Conservation (phyloP, 2,329 filamentous ascomycete genomes). For the Fonsecaea erecta region DNA sequence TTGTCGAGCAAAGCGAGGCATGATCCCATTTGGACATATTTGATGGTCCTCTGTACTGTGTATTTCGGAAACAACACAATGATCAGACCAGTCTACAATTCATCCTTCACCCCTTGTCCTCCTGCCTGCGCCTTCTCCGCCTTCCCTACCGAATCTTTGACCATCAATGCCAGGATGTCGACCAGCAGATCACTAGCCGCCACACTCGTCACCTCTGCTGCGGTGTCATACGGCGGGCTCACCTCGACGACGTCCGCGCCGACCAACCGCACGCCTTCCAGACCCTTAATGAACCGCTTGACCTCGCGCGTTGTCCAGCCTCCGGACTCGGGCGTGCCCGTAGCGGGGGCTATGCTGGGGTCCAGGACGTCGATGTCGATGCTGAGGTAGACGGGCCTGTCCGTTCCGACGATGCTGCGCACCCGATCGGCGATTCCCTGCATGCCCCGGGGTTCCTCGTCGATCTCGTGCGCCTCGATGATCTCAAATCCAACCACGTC, state of each 20-base stretch:
- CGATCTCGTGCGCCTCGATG: constrained; percentile 73
- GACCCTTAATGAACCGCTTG: constrained; percentile 36
- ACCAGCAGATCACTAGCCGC: constrained; percentile 42
- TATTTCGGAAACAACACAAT: not conserved
- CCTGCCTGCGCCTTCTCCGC: not conserved
- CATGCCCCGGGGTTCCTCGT: constrained; percentile 66
- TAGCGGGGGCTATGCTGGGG: constrained; percentile 43
- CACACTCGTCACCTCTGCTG: constrained; percentile 39
- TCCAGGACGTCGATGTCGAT: constrained; percentile 45
- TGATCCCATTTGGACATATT: not conserved
- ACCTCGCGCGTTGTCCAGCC: constrained; percentile 40
- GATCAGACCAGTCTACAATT: constrained; percentile 13
- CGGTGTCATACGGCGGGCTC: constrained; percentile 37
- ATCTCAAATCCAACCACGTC: constrained; percentile 81
- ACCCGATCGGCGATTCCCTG: constrained; percentile 81
- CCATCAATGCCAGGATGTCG: constrained; percentile 41
- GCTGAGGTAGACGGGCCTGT: constrained; percentile 47
- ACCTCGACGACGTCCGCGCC: constrained; percentile 41
- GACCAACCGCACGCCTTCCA: constrained; percentile 38
- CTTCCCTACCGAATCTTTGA: constrained; percentile 31
- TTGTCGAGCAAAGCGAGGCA: not conserved
- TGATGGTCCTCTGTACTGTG: not conserved
- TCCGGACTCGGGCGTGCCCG: constrained; percentile 39
- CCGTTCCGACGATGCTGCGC: constrained; percentile 69
- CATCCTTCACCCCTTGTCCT: constrained; percentile 25